Base-by-base conservation (phyloP, 2,329 filamentous ascomycete genomes). In the Pseudogymnoascus sp. region DNA sequence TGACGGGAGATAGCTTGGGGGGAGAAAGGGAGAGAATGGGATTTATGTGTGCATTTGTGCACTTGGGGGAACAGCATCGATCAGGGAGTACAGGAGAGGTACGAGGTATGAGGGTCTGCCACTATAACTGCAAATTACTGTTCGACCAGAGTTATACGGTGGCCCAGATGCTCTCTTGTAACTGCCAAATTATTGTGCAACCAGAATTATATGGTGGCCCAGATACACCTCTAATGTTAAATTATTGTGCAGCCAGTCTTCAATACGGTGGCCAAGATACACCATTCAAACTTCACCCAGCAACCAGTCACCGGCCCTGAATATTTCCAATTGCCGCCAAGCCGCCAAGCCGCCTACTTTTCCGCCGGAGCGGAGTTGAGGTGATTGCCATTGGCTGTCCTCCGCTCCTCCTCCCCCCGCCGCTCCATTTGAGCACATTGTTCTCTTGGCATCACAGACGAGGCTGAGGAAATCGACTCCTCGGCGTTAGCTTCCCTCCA, bases 391-490 rank as follows among this genome's bases (percentile, higher is more conserved):
- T 49, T 49, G 43, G 43, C 9, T 43, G 40, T 21, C 40, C 40
- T 25, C 41, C 21, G 18, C 41, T 14, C 41, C 3, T 6, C 5
- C 4, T 16, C 37, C 38, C 38, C 7, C 7, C n/a, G 6, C 2
- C 40, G 40, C 52, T 33, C 28, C 28, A 38, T 59, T 59, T 59
- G 52, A 59, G 52, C 52, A 59, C 52, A 59, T 59, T 59, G 28
- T n/a, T 38, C 16, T 7, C 52, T 59, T 59, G 52, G 52, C 52
- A 16, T 3, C 3, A 3, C 9, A 1, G 21, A 38, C 52, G 35
- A 59, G 52, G 28, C 52, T 59, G 52, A 59, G 23, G 25, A 59
- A 31, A 23, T 14, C 5, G 2, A 49, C 43, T 28, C 21, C 43
- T 49, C 9, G 43, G 43, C 21, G 43, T 49, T 49, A 49, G 40